These are phyloP conservation scores for Jaenimonas drosophilae DNA, from an alignment of 208 protist species.

Conservation along the genomic window DNA sequence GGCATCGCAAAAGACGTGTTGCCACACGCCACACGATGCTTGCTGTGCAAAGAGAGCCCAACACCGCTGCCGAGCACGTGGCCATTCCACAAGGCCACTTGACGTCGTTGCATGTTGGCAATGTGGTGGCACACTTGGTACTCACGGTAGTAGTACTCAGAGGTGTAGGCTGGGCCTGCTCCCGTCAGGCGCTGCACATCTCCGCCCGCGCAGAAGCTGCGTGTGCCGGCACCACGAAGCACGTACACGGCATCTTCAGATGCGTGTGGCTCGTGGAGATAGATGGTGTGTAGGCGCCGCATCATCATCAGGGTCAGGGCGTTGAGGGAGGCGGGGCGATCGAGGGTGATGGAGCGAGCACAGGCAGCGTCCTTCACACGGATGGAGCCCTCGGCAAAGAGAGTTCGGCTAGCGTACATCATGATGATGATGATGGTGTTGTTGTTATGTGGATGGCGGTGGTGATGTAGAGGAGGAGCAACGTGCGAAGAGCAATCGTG, in stretches of 20 bases:
- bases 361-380: slow-evolving; percentile 18
- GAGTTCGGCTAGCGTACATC: slow-evolving; percentile 3
- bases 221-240: slow-evolving; percentile 23
- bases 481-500: neutral
- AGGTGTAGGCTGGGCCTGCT: slow-evolving; percentile 2
- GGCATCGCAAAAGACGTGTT: slow-evolving; percentile 77
- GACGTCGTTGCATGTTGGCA: slow-evolving; percentile 31
- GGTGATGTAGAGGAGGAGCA: neutral
- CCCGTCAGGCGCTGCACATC: slow-evolving; percentile 39
- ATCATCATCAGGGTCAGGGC: slow-evolving; percentile 32
- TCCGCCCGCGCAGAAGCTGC: slow-evolving; percentile 66
- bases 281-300: slow-evolving; percentile 22
- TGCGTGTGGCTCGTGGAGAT: slow-evolving; percentile 24
- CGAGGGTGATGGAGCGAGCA: slow-evolving; percentile 34
- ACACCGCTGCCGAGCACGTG: slow-evolving; percentile 81
- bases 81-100: slow-evolving; percentile 77
- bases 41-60: slow-evolving; percentile 62
- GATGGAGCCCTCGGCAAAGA: slow-evolving; percentile 15
- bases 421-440: neutral
- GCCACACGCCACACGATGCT: slow-evolving; percentile 68
- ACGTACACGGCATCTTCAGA: slow-evolving; percentile 23
- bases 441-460: neutral
- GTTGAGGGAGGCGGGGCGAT: slow-evolving; percentile 25
- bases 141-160: slow-evolving; percentile 47
- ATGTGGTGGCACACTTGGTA: slow-evolving; percentile 71